Evolutionary conservation across 2,329 filamentous ascomycete genomes (phyloP), one percentile per base, ranked within the genome.

Genomic region (Botryotinia globosa): DNA sequence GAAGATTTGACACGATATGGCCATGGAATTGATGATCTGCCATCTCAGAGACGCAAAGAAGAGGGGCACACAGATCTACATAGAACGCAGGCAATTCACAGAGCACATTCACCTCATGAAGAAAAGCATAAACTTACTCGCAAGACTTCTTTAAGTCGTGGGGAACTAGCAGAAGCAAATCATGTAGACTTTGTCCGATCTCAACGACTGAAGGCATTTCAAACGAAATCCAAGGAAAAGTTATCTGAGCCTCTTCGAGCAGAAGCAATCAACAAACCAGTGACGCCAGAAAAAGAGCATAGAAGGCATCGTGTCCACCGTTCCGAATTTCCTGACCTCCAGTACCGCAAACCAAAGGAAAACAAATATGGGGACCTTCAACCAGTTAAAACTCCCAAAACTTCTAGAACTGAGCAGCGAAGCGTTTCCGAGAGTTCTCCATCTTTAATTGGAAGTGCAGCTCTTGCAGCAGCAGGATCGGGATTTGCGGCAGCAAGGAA

Each of bases 401-500:
- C 64, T 45, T 78, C 78, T 39, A 72, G 20, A 56, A 76, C 77
- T 48, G 75, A 79, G 67, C 76, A 75, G n/a, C 76, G 77, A 63
- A 74, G 72, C 54, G 71, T 72, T 12, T 66, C 76, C 71, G 76
- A 73, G 67, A 76, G 78, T 37, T 70, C 66, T 32, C 64, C 73
- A 48, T 66, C 74, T 14, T 70, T 80, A 29, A 76, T 76, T 51
- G 74, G 77, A n/a, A 76, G 76, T 65, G 76, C 74, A 18, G 77
- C 74, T 39, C 71, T 78, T 32, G 78, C 76, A 29, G 77, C 77
- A 32, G 76, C 77, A 72, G 73, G 74, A 59, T 69, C 78, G 20
- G 79, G 79, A 37, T 78, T 80, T 69, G 77, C 79, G 58, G 78
- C 78, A 51, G 76, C 77, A 54, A 76, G 78, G 29, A 77, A 77